phyloP scores from a whole-genome alignment of 2,329 filamentous ascomycete species.

The Aspergillus fumigatiaffinis region DNA sequence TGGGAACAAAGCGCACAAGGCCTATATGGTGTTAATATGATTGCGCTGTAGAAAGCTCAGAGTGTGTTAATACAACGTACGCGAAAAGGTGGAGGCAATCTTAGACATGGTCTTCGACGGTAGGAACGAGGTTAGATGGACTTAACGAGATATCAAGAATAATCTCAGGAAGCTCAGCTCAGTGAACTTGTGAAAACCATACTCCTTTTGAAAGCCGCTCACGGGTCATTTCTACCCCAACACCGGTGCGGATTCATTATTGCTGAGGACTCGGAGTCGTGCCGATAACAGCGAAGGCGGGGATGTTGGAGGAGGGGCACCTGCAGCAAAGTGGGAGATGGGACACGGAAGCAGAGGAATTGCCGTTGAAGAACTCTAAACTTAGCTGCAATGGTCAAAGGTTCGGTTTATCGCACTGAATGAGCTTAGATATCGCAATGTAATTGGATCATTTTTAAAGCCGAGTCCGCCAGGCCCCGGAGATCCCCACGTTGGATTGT shows the following conservation, averaged over 20 bases:
- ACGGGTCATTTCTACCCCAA: constrained; percentile 25
- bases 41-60: neutral
- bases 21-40: constrained; percentile 36
- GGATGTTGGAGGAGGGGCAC: constrained; percentile 14
- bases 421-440: constrained; percentile 4
- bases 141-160: neutral
- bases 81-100: constrained; percentile 37
- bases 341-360: neutral
- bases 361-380: neutral
- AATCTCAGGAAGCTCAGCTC: neutral
- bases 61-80: constrained; percentile 15
- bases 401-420: neutral
- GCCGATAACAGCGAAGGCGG: neutral
- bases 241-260: constrained; percentile 1
- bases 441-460: constrained; percentile 10
- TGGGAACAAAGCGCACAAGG: constrained; percentile 57
- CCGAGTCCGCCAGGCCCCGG: neutral
- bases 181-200: neutral
- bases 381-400: neutral
- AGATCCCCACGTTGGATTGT: constrained; percentile 13
- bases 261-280: neutral
- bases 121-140: neutral
- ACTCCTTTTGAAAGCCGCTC: neutral
- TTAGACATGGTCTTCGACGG: constrained; percentile 25
- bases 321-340: constrained; percentile 6